Percentiles rank a stretch among this genome's conserved stretches.
phyloP scores from a whole-genome alignment of 176 grass and related monocot genomes.

The Zea luxurians region DNA sequence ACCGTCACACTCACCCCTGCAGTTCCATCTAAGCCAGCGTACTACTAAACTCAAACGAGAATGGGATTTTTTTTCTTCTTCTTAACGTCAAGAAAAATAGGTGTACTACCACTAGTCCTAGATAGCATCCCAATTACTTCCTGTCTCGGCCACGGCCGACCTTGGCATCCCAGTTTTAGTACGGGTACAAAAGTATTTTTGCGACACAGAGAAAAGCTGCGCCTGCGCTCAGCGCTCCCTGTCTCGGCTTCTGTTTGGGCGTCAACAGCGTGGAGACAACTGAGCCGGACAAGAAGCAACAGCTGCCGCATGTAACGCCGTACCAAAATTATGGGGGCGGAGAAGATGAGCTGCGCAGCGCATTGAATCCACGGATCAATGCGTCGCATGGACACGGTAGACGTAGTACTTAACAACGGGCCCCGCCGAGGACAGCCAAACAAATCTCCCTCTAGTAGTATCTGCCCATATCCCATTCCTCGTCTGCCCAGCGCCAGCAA shows the following conservation, averaged over 20 bases:
- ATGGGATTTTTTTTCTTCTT: too few relatives aligned
- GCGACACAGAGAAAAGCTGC: background rate
- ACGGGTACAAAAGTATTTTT: background rate
- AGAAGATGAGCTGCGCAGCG: background rate
- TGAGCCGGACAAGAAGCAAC: conserved; percentile 28
- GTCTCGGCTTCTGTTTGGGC: conserved; percentile 19
- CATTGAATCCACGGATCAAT: conserved; percentile 37
- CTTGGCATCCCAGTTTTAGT: background rate
- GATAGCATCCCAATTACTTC: background rate
- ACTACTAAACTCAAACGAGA: too few relatives aligned
- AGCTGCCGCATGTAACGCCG: background rate
- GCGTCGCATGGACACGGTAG: background rate
- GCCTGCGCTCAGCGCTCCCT: background rate
- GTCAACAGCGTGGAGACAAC: conserved; percentile 21
- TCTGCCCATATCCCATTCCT: background rate
- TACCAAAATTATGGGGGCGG: background rate
- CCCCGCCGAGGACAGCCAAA: too few relatives aligned
- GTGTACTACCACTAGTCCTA: background rate
- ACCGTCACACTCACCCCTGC: background rate
- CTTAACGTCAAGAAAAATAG: background rate
- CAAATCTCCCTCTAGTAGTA: too few relatives aligned
- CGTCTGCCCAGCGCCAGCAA: conserved; percentile 8
- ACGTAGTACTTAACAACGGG: too few relatives aligned
- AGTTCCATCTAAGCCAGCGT: background rate
- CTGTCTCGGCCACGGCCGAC: background rate